Base-by-base conservation (phyloP, 495 filamentous ascomycete species). In the Schizothecium vesticola region DNA sequence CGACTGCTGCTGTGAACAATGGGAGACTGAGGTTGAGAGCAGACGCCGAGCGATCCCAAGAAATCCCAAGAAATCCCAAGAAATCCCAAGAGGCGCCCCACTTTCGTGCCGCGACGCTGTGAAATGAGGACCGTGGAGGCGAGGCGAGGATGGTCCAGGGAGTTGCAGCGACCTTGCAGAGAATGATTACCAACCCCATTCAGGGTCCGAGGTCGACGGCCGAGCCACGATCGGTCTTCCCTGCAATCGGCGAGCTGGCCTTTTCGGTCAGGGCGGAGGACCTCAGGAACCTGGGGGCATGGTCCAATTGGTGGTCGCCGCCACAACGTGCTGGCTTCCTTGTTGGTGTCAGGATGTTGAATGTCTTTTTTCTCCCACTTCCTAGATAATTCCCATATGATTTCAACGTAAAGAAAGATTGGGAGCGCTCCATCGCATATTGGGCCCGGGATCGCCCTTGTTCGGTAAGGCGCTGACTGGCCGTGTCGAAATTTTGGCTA, bases 121-220 rank as follows among this genome's bases (percentile, higher is more conserved):
- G 33, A 72, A 74, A 74, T 73, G 69, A 69, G 65, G 65, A 63
- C 69, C 64, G 70, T 28, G 63, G 66, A 59, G 62, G 33, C 58
- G 66, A 62, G 66, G 66, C 66, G 36, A 61, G 56, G 24, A 28
- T 25, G 51, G 59, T 51, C 43, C 43, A 51, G 60, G 59, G 66
- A 51, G 25, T 31, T 56, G 60, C 16, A 56, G 63, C 33, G 22
- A 21, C 16, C 61, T 28, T 29, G 29, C 33, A 64, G 23, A 55
- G 11, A 21, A 25, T 71, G 69, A 69, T 76, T 72, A 76, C 74
- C 74, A 76, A 76, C 43, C 43, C 43, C 43, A 51, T 75, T 76
- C 74, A 73, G 67, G 72, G 73, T 68, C 71, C 67, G 51, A 63
- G 57, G 6, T 56, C 29, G 64, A 67, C 64, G 63, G 67, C 28